Evolutionary conservation across 371 early-diverging fungal genomes (phyloP).

Genomic region (Rhizopus microsporus): DNA sequence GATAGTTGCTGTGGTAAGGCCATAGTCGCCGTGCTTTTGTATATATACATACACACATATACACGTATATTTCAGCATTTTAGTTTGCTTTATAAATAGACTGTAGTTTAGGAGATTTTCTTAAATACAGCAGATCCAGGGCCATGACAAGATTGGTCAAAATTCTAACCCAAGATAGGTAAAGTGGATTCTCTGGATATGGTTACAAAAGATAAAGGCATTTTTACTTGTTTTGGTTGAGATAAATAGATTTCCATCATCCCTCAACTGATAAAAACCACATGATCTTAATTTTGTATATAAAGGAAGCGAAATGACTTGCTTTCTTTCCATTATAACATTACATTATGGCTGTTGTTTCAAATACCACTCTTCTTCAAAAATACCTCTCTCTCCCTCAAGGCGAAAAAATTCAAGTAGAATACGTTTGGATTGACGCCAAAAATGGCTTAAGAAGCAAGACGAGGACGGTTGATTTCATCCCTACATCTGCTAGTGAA

Average conservation of each 20-base stretch:
- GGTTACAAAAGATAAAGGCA: neutral
- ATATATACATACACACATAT: too few species aligned
- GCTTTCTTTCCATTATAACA: too few species aligned
- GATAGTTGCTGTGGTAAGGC: too few species aligned
- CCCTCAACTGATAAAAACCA: too few species aligned
- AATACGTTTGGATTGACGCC: slow-evolving; percentile 68
- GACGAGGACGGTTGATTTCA: slow-evolving; percentile 48
- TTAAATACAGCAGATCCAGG: neutral
- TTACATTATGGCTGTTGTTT: slow-evolving; percentile 34
- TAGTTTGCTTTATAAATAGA: too few species aligned
- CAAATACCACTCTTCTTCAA: slow-evolving; percentile 46
- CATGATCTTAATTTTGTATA: too few species aligned
- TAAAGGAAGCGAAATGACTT: too few species aligned
- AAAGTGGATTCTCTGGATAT: neutral
- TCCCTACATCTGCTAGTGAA: slow-evolving; percentile 43
- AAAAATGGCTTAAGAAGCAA: slow-evolving; percentile 47
- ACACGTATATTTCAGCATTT: neutral
- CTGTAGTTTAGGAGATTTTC: neutral
- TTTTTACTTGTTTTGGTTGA: too few species aligned
- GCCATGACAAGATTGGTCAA: neutral
- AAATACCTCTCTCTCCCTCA: slow-evolving; percentile 60
- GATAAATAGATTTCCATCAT: too few species aligned
- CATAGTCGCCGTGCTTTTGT: too few species aligned
- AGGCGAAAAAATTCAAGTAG: slow-evolving; percentile 55
- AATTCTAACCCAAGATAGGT: neutral